Percentiles rank a stretch among this genome's conserved stretches.
These are phyloP conservation scores for Curvularia sp. DNA, from an alignment of 2,329 filamentous ascomycete genomes.

Conservation along the genomic window DNA sequence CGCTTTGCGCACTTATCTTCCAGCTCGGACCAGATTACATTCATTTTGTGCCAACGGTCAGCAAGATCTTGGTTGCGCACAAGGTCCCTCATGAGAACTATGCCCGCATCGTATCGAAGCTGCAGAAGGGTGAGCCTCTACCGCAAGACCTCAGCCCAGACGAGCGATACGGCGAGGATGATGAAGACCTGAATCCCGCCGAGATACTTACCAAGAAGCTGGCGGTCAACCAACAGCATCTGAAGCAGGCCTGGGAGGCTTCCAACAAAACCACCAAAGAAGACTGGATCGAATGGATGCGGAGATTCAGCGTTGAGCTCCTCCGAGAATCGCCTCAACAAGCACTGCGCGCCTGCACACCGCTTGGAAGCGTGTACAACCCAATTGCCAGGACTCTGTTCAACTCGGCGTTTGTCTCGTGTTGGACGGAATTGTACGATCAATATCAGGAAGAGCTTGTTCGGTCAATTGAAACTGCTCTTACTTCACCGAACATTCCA, in stretches of 20 bases:
- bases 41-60: slow-evolving; percentile 91
- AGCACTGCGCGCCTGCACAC: slow-evolving; percentile 89
- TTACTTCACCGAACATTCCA: slow-evolving; percentile 93
- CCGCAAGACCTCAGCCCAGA: slow-evolving; percentile 93
- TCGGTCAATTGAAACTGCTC: slow-evolving; percentile 90
- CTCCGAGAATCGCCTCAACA: slow-evolving; percentile 96
- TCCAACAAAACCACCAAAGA: slow-evolving; percentile 96
- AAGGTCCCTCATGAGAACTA: slow-evolving; percentile 91
- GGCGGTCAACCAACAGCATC: slow-evolving; percentile 95
- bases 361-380: slow-evolving; percentile 87
- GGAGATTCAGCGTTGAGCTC: slow-evolving; percentile 92
- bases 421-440: slow-evolving; percentile 97
- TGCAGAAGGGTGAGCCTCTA: slow-evolving; percentile 93
- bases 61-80: slow-evolving; percentile 78
- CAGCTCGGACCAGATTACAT: slow-evolving; percentile 95
- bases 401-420: slow-evolving; percentile 98
- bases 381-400: slow-evolving; percentile 93
- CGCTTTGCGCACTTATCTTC: slow-evolving; percentile 91
- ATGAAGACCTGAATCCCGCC: slow-evolving; percentile 80
- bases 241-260: slow-evolving; percentile 97
- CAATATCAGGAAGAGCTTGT: slow-evolving; percentile 97
- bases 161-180: slow-evolving; percentile 76
- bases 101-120: slow-evolving; percentile 86
- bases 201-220: slow-evolving; percentile 92
- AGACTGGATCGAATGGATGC: slow-evolving; percentile 99